These are phyloP conservation scores for Cercis canadensis DNA, from an alignment of 306 rosid species.

Conservation along the genomic window DNA sequence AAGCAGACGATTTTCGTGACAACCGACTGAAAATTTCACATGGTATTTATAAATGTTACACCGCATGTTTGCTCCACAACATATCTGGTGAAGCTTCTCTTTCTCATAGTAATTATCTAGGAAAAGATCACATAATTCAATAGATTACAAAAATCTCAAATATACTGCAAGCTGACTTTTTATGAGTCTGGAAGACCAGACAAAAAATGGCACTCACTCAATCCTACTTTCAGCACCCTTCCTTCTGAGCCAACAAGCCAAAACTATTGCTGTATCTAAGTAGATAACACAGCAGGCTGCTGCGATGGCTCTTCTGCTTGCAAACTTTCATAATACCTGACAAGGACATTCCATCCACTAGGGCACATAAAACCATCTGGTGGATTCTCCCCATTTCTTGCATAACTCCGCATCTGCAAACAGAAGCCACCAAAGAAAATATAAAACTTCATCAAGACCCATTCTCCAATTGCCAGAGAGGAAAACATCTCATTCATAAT, in stretches of 20 bases:
- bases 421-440: conserved; percentile 20
- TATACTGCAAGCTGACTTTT: no score
- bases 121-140: conserved; percentile 17
- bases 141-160: conserved; percentile 36
- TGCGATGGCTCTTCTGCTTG: conserved; percentile 67
- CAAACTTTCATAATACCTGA: conserved; percentile 79
- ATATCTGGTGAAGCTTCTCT: no score
- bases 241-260: conserved; percentile 27
- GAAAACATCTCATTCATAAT: no score
- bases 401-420: conserved; percentile 84
- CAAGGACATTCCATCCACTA: conserved; percentile 92
- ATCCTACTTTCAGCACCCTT: conserved; percentile 26
- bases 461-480: no score
- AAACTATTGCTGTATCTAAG: conserved; percentile 46
- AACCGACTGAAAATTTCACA: no score
- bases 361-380: conserved; percentile 99
- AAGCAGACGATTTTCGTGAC: no score
- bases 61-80: background rate
- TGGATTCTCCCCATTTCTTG: conserved; percentile 86
- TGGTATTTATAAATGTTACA: no score
- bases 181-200: conserved; percentile 44
- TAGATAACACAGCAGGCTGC: conserved; percentile 67
- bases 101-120: background rate
- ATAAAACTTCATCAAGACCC: conserved; percentile 1
- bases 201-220: conserved; percentile 43